Evolutionary conservation across 1,284 basidiomycete species (phyloP), one percentile per base, ranked within the genome.

Genomic region (Moesziomyces sp.): DNA sequence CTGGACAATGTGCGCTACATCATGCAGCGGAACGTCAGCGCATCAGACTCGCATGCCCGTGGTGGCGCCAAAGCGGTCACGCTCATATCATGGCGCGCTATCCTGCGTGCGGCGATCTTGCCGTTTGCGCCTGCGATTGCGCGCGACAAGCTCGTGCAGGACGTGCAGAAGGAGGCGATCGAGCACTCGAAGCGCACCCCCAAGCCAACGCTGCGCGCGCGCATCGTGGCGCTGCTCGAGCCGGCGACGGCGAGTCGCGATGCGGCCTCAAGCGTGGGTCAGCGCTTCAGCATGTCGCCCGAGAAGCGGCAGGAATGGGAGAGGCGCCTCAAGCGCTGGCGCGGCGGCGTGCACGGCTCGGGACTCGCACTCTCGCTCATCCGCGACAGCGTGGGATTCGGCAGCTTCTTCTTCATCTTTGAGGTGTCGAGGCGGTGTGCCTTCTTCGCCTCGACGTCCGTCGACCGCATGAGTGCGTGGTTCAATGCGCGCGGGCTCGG

Each of bases 1-100:
- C 78, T 86, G 16, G 85, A 86, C 71, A 86, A 86, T 48, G 83
- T 85, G 13, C 81, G 85, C 16, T 74, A 85, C 23, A 77, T 86
- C 19, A 73, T 86, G 5, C 78, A 80, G 58, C 69, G 62, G 21
- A 57, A 73, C 46, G 56, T 77, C 28, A 62, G 66, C n/a, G 58
- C 42, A 0, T 43, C 58, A 1, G 44, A 52, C 35, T 30, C 53
- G 38, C 47, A 59, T 45, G 52, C 35, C 21, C 50, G 52, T 34
- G 38, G 53, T 0, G 30, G 28, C 2, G 42, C 53, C 2, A 40
- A 52, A n/a, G 35, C 51, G n/a, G 52, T 55, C 48, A 57, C 47
- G 35, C 48, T 63, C 45, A 67, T 78, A 34, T 80, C 80, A 3
- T 84, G 83, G 83, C 57, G 68, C 3, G 78, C 79, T 40, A 72